Base-by-base conservation (phyloP, 2,329 filamentous ascomycete species). In the Ascochyta viciae-villosae region DNA sequence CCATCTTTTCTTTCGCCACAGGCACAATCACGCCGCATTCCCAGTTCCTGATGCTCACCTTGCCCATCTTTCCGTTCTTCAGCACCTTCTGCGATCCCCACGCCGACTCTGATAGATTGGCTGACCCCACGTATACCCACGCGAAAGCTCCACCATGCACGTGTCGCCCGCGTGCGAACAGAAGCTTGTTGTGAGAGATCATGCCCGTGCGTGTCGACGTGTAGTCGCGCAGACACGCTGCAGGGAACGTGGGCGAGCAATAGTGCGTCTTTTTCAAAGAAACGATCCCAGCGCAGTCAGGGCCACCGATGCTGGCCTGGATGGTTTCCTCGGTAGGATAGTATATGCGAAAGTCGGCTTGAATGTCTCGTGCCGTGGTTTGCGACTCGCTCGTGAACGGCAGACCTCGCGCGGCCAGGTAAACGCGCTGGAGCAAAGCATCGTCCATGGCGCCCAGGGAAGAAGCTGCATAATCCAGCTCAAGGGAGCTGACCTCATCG, bases 41-140 rank as follows among this genome's bases (percentile, higher is more conserved):
- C 93, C 94, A 98, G 74, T 98, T 99, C 50, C 90, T 87, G 8
- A 70, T 55, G 10, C 85, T 92, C 60, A 98, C 81, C 74, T 92
- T 96, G 12, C 87, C 85, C 58, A 84, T 76, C 58, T 88, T 88
- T 2, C 85, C 89, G 7, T 74, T 77, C 63, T 83, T 86, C 66
- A 96, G 89, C 67, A 87, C 87, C 50, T 88, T 85, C 27, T 96
- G 77, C 42, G 87, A 87, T 22, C 94, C 95, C 94, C 95, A 99
- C 27, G 95, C 95, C 72, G 90, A 93, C 75, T 97, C 92, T 0
- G 92, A 96, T 26, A 96, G 77, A 76, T 99, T 99, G 7, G 92
- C 91, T 66, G 91, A 96, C 15, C 95, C 95, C 34, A 96, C 78
- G 70, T 98, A 98, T 2, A 85, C 89, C 89, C 91, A 98, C 4